Evolutionary conservation across 768 basidiomycete genomes (phyloP).

Genomic region (Serendipita indica): DNA sequence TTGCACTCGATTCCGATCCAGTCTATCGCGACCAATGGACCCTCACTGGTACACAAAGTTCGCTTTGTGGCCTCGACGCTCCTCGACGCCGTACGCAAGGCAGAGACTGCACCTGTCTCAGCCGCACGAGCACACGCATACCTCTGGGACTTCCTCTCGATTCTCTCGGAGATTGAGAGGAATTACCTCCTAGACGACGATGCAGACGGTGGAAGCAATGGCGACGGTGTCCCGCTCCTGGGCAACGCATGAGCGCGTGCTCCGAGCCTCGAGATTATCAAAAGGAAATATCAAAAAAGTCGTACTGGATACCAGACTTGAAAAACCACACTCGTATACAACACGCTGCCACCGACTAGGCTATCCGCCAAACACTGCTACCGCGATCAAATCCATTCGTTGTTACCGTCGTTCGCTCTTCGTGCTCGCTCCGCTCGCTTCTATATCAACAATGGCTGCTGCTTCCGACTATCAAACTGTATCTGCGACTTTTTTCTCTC

Average conservation of each 20-base stretch:
- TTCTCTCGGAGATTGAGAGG: conserved; percentile 79
- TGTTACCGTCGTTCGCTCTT: too few species aligned
- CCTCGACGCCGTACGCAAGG: conserved; percentile 69
- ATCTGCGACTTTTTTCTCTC: neutral
- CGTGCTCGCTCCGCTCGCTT: neutral
- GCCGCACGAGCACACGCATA: conserved; percentile 78
- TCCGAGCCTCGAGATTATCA: neutral
- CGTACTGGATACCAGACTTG: too few species aligned
- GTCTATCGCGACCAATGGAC: conserved; percentile 79
- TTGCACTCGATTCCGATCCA: conserved; percentile 86
- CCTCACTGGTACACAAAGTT: conserved; percentile 76
- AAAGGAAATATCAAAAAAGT: too few species aligned
- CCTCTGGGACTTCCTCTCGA: conserved; percentile 85
- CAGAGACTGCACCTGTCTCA: conserved; percentile 61
- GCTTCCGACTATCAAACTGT: neutral
- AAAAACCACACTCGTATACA: neutral
- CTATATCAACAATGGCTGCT: neutral
- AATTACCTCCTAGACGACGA: conserved; percentile 43
- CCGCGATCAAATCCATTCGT: neutral
- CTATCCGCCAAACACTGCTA: too few species aligned
- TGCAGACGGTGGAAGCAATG: conserved; percentile 9
- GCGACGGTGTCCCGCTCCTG: conserved; percentile 5
- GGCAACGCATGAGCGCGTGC: neutral
- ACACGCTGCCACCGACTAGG: too few species aligned
- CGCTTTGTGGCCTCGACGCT: conserved; percentile 85